Base-by-base conservation (phyloP, 768 basidiomycete species). In the Symmetrospora coprosmae region DNA sequence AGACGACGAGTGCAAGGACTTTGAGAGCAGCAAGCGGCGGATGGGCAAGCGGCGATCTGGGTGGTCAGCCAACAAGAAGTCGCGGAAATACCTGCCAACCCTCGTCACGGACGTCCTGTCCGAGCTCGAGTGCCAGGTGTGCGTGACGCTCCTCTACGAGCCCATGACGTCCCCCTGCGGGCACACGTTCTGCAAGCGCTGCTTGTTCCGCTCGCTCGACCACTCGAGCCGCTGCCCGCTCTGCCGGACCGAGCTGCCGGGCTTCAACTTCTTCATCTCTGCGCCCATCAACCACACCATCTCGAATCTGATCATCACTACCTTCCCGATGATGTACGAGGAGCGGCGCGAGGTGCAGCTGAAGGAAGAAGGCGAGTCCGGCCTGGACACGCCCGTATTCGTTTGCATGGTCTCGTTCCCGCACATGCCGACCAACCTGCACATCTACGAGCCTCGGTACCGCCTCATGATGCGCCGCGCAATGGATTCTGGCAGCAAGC, bases 381-480 rank as follows among this genome's bases (percentile, higher is more conserved):
- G 83, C 45, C 79, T 92, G 60, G 82, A 87, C 69, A 90, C 87
- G 17, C 89, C 92, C 58, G 84, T 97, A 63, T 91, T 96, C 67
- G 81, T 90, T 65, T 86, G 84, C 70, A 85, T 85, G 40, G 81
- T 94, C 49, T 81, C 83, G 45, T 97, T 94, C 74, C 92, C 92
- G 1, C 85, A 84, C 58, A 82, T 89, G 75, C 89, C 88, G 38
- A 90, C 85, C 46, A 77, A 84, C 55, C 76, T 97, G 16, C 90
- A 94, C 72, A 83, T 97, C 69, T 96, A 87, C 70, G 92, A 97
- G 71, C 92, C 92, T 0, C 79, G 86, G 76, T 81, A 96, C 71
- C 84, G 92, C 6, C 78, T 97, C 50, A 96, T 97, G 92, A 83
- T 97, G 53, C 85, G 92, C 23, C 82, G 92, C n/a, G 89, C 86